Base-by-base conservation (phyloP, 129 eudicot genomes). In the Solidago caesia region DNA sequence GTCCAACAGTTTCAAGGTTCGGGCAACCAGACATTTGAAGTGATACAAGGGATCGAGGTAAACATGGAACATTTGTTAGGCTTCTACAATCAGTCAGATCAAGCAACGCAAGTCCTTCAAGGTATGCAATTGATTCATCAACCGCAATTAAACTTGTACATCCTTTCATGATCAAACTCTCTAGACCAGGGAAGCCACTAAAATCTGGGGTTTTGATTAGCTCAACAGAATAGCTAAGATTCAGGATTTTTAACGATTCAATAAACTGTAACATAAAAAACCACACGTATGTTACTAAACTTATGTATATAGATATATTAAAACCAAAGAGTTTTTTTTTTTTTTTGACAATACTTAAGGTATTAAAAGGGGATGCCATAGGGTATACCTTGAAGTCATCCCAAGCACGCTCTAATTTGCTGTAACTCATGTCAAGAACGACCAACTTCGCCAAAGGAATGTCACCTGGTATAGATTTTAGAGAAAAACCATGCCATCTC, bases 41-140 rank as follows among this genome's bases (percentile, higher is more conserved):
- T 44, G 77, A 58, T 58, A 72, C 68, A 1, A 72, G 29, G 45
- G 68, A 72, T 45, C 7, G 13, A n/a, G 77, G 77, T 26, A 73
- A 45, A 44, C 14, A 44, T 73, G 58, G 67, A 6, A 59, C 2
- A 3, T 73, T 42, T 73, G 14, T 73, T 5, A 73, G 44, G 51
- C 52, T 57, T 16, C n/a, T 71, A 21, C 76, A 71, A 5, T 57
- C 67, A 10, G 39, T 57, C 43, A 71, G 0, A 71, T 71, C 76
- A 7, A 71, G 10, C 25, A 71, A 56, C 4, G 12, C 42, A 43
- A 71, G 44, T 3, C 21, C 43, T 4, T 16, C 33, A 2, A 56
- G 76, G 76, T n/a, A 21, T 0, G 5, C 7, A 4, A 71, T 57
- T 5, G 67, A 71, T 57, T 71, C 42, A 43, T 45, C 42, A 4